These are phyloP conservation scores for Bisporella sp. DNA, from an alignment of 2,329 filamentous ascomycete species.

Conservation along the genomic window DNA sequence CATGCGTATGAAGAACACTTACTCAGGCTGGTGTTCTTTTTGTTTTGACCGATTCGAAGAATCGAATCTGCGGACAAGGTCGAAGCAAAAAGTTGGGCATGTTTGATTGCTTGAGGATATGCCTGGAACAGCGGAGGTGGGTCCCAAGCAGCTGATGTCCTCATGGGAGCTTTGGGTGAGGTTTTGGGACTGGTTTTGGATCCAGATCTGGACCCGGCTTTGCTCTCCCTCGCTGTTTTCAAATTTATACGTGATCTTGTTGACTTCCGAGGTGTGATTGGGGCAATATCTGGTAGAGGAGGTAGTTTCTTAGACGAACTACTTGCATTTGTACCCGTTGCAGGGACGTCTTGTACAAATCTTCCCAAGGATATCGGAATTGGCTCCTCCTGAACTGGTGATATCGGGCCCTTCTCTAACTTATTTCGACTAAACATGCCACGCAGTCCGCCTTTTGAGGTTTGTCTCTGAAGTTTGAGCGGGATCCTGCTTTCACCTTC, in stretches of 20 bases:
- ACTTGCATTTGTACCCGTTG: slow-evolving; percentile 9
- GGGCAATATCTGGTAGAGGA: slow-evolving; percentile 4
- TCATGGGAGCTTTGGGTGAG: slow-evolving; percentile 10
- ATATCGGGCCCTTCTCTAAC: slow-evolving; percentile 14
- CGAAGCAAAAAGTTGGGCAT: slow-evolving; percentile 63
- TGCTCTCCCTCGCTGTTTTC: slow-evolving; percentile 15
- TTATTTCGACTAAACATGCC: slow-evolving; percentile 25
- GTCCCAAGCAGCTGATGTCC: slow-evolving; percentile 41
- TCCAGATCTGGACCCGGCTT: slow-evolving; percentile 10
- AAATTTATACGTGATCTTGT: slow-evolving; percentile 17
- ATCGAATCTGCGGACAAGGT: slow-evolving; percentile 63
- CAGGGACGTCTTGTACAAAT: slow-evolving; percentile 8
- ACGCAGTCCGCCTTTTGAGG: slow-evolving; percentile 23
- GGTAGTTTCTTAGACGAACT: slow-evolving; percentile 8
- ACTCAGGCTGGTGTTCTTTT: slow-evolving; percentile 37
- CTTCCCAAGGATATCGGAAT: slow-evolving; percentile 10
- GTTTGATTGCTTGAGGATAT: slow-evolving; percentile 75
- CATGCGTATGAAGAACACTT: background rate
- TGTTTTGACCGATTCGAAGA: slow-evolving; percentile 48
- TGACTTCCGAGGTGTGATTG: slow-evolving; percentile 11
- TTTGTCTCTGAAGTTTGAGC: slow-evolving; percentile 17
- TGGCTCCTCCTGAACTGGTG: slow-evolving; percentile 10
- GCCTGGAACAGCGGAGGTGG: slow-evolving; percentile 79
- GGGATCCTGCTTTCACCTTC: slow-evolving; percentile 14
- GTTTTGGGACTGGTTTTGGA: slow-evolving; percentile 14